Evolutionary conservation across 805 yeast genomes (phyloP).

Genomic region (Ogataea neopini): DNA sequence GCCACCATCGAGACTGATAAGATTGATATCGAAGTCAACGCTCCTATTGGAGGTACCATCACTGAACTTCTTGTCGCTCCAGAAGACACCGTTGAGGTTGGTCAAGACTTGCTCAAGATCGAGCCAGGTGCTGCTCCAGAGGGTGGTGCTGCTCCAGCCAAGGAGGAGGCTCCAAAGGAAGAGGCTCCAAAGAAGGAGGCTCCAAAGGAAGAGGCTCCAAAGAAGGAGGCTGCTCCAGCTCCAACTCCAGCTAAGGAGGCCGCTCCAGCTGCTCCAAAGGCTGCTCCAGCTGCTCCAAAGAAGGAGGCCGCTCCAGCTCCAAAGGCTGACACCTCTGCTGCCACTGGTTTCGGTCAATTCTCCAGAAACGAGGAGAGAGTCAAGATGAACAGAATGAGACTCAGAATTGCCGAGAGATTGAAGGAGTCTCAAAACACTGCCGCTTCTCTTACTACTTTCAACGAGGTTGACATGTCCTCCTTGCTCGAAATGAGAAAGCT

Average conservation of each 20-base stretch:
- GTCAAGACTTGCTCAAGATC: conserved; percentile 85
- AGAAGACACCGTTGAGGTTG: conserved; percentile 94
- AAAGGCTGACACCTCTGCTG: conserved; percentile 34
- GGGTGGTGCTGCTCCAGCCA: conserved; percentile 41
- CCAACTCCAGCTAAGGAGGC: conserved; percentile 16
- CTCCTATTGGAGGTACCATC: conserved; percentile 90
- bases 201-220: conserved; percentile 35
- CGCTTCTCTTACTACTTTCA: conserved; percentile 96
- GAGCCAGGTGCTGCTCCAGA: conserved; percentile 78
- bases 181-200: too few species aligned
- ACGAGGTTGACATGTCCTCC: conserved; percentile 95
- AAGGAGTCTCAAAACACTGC: conserved; percentile 99
- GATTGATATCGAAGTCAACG: conserved; percentile 94
- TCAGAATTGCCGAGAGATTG: conserved; percentile 97
- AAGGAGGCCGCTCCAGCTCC: conserved; percentile 17
- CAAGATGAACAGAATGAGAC: conserved; percentile 99
- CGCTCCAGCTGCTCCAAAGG: neutral
- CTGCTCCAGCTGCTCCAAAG: conserved; percentile 16
- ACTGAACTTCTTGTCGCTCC: conserved; percentile 78
- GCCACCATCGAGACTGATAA: conserved; percentile 99
- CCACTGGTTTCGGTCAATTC: conserved; percentile 50
- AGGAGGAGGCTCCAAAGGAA: conserved; percentile 38
- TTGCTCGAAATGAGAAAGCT: conserved; percentile 91
- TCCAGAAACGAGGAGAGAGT: conserved; percentile 88
- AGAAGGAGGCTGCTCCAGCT: conserved; percentile 28